Base-by-base conservation (phyloP, 768 basidiomycete species). In the Suillus brevipes region DNA sequence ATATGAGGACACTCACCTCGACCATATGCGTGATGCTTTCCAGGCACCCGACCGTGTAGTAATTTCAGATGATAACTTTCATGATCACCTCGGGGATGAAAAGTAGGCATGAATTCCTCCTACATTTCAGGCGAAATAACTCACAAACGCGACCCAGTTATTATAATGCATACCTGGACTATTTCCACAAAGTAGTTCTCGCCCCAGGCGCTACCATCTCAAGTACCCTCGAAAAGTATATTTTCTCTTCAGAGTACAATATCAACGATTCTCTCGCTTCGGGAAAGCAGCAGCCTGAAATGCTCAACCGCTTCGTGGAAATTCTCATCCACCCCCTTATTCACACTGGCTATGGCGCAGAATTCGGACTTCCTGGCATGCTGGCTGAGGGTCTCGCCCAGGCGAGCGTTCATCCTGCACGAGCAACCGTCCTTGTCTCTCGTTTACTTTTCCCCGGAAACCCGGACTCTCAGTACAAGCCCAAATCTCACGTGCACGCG, bases 381-480 rank as follows among this genome's bases (percentile, higher is more conserved):
- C 75, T 87, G 4, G 85, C 84, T 4, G 89, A 91, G 79, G 89
- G 89, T 87, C 82, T 89, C 4, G 86, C 89, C 1, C 82, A 84
- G 73, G 77, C 85, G 2, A 81, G 85, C 4, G 82, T 87, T 4
- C 86, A 89, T 66, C 62, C 69, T 6, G 65, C 80, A 6, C 71
- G 75, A 16, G 78, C 79, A 16, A 74, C 76, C 4, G 71, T 73
- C 2, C 69, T 82, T 10, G 73, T 83, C 10, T 75, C 77, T 63
- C 77, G 71, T n/a, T 64, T 77, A 25, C 68, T 72, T 31, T 80
- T 73, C 56, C 42, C 18, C 13, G 6, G 56, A 71, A 72, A 69
- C 49, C 72, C 74, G 0, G 64, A 61, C 31, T 73, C 72, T 75
- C 61, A 72, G 66, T 74, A 73, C 20, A 71, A 67, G 55, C 53